Percentiles rank a stretch among this genome's conserved stretches.
phyloP scores from a whole-genome alignment of 495 filamentous ascomycete genomes.

The Cetradonia linearis region DNA sequence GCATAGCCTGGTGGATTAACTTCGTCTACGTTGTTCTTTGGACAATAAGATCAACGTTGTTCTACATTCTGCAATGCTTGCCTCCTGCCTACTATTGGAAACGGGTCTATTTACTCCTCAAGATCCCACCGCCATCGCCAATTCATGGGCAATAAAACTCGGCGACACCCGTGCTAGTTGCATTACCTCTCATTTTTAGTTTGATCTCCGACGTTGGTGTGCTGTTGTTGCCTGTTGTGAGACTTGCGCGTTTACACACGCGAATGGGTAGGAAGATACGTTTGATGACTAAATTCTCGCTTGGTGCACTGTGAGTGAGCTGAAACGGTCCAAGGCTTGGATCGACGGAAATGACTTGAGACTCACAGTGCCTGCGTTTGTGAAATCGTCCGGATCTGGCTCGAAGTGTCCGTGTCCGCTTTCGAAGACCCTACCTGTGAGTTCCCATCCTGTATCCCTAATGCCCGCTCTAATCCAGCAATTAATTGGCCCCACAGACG shows the following conservation, averaged over 20 bases:
- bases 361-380: constrained; percentile 14
- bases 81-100: constrained; percentile 28
- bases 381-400: neutral
- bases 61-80: constrained; percentile 30
- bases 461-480: neutral
- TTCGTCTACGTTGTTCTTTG: constrained; percentile 29
- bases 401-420: neutral
- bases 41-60: constrained; percentile 26
- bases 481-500: neutral
- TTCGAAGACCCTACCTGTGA: neutral
- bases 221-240: constrained; percentile 27
- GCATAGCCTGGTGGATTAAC: constrained; percentile 30
- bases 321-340: constrained; percentile 23
- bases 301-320: constrained; percentile 25
- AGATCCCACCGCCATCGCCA: constrained; percentile 16
- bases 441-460: neutral
- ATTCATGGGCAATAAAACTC: constrained; percentile 28
- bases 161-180: constrained; percentile 24
- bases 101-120: constrained; percentile 23
- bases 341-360: no score
- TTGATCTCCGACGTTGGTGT: constrained; percentile 14
- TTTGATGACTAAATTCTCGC: constrained; percentile 28
- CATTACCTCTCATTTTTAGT: constrained; percentile 18
- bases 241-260: constrained; percentile 26
- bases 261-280: constrained; percentile 27